Evolutionary conservation across 1,284 basidiomycete genomes (phyloP), one percentile per base, ranked within the genome.

Genomic region (Trichosporon coremiiforme): DNA sequence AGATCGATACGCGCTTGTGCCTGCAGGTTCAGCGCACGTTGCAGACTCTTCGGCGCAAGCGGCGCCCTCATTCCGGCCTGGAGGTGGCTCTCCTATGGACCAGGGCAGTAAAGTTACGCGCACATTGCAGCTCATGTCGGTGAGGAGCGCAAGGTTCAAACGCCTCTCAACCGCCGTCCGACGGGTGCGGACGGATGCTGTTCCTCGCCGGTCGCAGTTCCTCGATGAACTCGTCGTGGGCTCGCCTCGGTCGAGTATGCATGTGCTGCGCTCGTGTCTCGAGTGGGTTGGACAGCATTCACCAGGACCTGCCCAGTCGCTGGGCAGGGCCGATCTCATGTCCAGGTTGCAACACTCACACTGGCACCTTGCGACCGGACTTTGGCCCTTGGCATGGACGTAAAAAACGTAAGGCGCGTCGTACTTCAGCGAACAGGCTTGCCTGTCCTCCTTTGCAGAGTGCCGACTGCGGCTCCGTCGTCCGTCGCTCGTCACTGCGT

Each of bases 111-210:
- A 22, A 53, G 47, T 53, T 53, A 53, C 47, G 47, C 47, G n/a
- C 47, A 53, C 47, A 53, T 53, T 53, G 47, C 47, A 53, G n/a
- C 47, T 53, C 47, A 53, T 53, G 47, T 53, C 47, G n/a, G 47
- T 4, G 47, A 53, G 47, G 41, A 45, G 41, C 41, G 41, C 41
- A 45, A 45, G 41, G 41, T 45, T 45, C 41, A 45, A 45, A 45
- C 41, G 41, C 41, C 41, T 45, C 41, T n/a, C 17, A 17, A 45
- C 4, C 2, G 15, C 41, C 41, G 7, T 45, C 41, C 41, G 3
- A 3, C 41, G 41, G 15, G 41, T n/a, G 41, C 41, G 13, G 17
- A 10, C 41, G 41, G 41, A 10, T 45, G 41, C 41, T 45, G 41
- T 45, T 15, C 41, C 41, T 45, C 15, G 41, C 41, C 2, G 3